Evolutionary conservation across 805 yeast genomes (phyloP), one percentile per base, ranked within the genome.

Genomic region (Cyberlindnera americana): DNA sequence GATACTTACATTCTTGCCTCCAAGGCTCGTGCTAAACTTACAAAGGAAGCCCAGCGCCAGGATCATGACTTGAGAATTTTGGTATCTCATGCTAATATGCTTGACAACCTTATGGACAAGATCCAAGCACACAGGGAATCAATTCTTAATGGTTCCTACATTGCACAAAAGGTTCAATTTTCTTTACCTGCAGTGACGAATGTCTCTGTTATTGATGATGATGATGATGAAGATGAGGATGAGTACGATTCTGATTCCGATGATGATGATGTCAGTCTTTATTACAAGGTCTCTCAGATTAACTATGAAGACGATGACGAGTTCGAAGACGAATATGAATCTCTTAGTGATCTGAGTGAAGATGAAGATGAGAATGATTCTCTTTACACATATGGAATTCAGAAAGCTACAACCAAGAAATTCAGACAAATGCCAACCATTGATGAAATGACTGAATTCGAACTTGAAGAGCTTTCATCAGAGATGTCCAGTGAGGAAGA

Each of bases 51-150:
- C 10, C 15, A 48, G 7, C 47, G 44, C 21, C 44, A 44, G 6
- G 60, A 56, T 25, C 59, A 48, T 26, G 41, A 53, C 31, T 34
- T 56, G 16, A 41, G 60, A 35, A 30, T 41, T 12, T 35, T 56
- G 12, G 58, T 56, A 3, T 45, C 49, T 13, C 60, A 56, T 41
- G 60, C 60, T 5, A 56, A 56, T 36, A 23, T 56, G 24, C 35
- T 56, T 6, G 60, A 56, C 24, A 38, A 48, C 32, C 32, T 56
- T 6, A 46, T 53, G 52, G 60, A 53, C 11, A 41, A 18, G 16
- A 54, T 56, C 26, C 50, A 49, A 14, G 32, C 40, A n/a, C 48
- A 44, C 26, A 44, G 48, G 30, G 44, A 44, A 37, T 35, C 44
- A 29, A 31, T 41, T 34, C 25, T 48, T 16, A 30, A 30, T 31